Evolutionary conservation across 2,329 filamentous ascomycete genomes (phyloP).

Genomic region (Podosphaera aphanis): DNA sequence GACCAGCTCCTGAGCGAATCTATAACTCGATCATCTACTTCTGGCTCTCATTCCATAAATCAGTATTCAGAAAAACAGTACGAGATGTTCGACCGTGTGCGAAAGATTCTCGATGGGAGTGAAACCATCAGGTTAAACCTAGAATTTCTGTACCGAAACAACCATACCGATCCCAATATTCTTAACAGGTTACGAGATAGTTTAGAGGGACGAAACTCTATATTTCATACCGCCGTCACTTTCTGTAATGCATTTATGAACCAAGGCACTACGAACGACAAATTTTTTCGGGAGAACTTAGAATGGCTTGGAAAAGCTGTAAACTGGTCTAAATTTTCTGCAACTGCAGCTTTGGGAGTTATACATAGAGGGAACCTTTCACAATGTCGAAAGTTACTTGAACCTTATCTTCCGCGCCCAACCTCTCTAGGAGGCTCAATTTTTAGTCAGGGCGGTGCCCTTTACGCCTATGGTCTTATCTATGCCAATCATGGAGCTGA

Average conservation of each 20-base stretch:
- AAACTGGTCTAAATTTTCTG: conserved; percentile 98
- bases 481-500: conserved; percentile 93
- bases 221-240: conserved; percentile 92
- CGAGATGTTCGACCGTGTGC: conserved; percentile 37
- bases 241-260: conserved; percentile 99
- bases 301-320: conserved; percentile 97
- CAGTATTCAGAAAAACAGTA: conserved; percentile 25
- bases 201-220: conserved; percentile 84
- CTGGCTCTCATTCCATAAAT: conserved; percentile 6
- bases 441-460: conserved; percentile 85
- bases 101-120: conserved; percentile 57
- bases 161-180: conserved; percentile 75
- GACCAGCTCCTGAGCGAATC: conserved; percentile 33
- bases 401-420: conserved; percentile 74
- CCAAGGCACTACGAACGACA: conserved; percentile 90
- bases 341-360: conserved; percentile 83
- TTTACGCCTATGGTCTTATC: conserved; percentile 87
- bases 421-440: conserved; percentile 61
- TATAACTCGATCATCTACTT: conserved; percentile 18
- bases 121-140: conserved; percentile 88
- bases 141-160: conserved; percentile 89
- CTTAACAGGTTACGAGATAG: conserved; percentile 93
- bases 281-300: conserved; percentile 93
- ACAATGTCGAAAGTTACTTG: conserved; percentile 77
- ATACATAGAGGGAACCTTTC: conserved; percentile 90